A percentile compares a stretch with the other conserved stretches of the same genome.
Evolutionary conservation across 331 rosid genomes (phyloP).

Genomic region (Arachis monticola): DNA sequence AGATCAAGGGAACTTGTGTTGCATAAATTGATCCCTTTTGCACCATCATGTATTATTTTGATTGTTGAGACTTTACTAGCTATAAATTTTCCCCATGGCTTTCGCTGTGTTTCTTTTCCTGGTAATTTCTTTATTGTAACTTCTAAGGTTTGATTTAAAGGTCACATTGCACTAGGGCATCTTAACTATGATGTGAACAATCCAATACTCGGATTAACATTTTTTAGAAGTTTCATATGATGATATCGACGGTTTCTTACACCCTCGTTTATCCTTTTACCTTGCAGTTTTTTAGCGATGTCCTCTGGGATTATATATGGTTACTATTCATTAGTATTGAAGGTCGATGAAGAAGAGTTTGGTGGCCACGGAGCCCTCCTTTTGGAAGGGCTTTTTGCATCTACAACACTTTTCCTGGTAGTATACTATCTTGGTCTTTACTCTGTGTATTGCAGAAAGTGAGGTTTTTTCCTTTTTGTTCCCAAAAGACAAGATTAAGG

Average conservation of each 20-base stretch:
- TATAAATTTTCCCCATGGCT: background rate
- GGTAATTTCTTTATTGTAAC: no score
- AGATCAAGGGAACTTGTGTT: conserved; percentile 17
- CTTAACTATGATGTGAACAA: no score
- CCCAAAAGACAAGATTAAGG: background rate
- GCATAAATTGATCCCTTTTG: conserved; percentile 22
- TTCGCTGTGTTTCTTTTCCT: no score
- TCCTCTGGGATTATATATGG: conserved; percentile 55
- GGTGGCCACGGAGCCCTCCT: conserved; percentile 99
- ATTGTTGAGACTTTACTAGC: background rate
- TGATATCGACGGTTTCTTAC: no score
- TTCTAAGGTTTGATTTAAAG: no score
- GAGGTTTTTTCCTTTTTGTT: background rate
- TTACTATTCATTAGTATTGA: conserved; percentile 79
- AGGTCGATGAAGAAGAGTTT: conserved; percentile 94
- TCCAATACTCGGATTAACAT: no score
- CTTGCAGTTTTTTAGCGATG: conserved; percentile 47
- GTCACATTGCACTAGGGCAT: no score
- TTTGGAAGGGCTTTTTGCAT: conserved; percentile 98
- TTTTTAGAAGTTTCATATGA: no score
- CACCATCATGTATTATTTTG: background rate
- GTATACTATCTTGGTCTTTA: background rate
- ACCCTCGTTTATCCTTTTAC: background rate
- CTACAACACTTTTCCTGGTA: conserved; percentile 95
- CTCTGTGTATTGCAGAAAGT: background rate